Evolutionary conservation across 768 basidiomycete species (phyloP), one percentile per base, ranked within the genome.

Genomic region (Auriscalpium vulgare): DNA sequence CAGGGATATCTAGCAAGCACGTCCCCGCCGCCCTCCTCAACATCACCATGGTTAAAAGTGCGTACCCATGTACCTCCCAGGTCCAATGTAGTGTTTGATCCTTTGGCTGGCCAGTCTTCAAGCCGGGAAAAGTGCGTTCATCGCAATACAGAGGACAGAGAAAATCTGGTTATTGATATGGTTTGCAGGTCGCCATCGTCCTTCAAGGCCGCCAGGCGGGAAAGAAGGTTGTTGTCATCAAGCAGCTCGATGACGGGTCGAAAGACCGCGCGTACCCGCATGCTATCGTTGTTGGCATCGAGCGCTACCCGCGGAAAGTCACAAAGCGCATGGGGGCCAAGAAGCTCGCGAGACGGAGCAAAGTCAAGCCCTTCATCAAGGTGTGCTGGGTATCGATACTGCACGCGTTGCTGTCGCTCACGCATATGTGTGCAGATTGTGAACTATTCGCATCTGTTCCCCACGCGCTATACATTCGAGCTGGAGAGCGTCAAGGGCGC

Each of bases 311-410:
- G 16, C 79, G 89, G 71, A 98, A 98, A 79, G 95, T 98, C 65
- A 97, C 92, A 64, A 88, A 88, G 70, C 87, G 89, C 62, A 98
- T 98, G 95, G 91, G 95, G 62, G 84, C 91, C 73, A 98, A 97
- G 82, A 92, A 91, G 73, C 72, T 98, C 63, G 83, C 87, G 64
- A 81, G 79, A 76, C 82, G 97, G 77, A 93, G 85, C 77, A 95
- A 94, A 77, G 87, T 99, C 75, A 99, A 99, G 83, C 97, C 97
- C 64, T 99, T 99, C 76, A 93, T 99, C 82, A 98, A 99, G 85
- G 95, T 93, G 65, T 65, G 81, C 73, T 29, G 16, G 11, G 43
- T 17, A 4, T 37, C 36, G 49, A 34, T 9, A 13, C 29, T 16
- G 4, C 44, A 11, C 43, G 44, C 16, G n/a, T 47, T 43, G 34